A percentile compares a stretch with the other conserved stretches of the same genome.
These are phyloP conservation scores for Pythium sp. DNA, from an alignment of 352 stramenopile genomes.

Conservation along the genomic window DNA sequence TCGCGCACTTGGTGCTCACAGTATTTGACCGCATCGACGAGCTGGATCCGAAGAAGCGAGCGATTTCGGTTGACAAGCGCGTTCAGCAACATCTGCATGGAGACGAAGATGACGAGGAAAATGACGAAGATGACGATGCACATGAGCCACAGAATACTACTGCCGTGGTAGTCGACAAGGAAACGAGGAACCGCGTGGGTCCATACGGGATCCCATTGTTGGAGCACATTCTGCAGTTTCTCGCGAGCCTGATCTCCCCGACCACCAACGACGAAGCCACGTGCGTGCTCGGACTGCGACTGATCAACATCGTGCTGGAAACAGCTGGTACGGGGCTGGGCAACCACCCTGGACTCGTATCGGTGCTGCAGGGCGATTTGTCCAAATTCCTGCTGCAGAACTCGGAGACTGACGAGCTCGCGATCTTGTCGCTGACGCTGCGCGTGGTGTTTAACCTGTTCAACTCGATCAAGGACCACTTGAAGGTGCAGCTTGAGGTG, in stretches of 20 bases:
- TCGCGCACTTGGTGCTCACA: constrained; percentile 96
- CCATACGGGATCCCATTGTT: constrained; percentile 89
- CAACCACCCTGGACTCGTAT: constrained; percentile 74
- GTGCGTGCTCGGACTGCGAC: constrained; percentile 88
- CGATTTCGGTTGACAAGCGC: background rate
- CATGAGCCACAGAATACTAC: background rate
- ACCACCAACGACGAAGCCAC: constrained; percentile 87
- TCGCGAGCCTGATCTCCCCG: constrained; percentile 92
- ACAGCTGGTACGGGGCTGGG: constrained; percentile 86
- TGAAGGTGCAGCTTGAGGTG: constrained; percentile 99
- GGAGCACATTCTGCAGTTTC: constrained; percentile 92
- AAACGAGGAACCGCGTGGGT: constrained; percentile 20
- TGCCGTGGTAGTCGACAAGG: constrained; percentile 7
- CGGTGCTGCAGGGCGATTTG: constrained; percentile 92
- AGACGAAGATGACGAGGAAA: background rate
- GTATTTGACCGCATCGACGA: constrained; percentile 93
- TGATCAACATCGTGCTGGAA: constrained; percentile 98
- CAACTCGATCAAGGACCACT: constrained; percentile 98
- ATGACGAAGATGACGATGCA: background rate
- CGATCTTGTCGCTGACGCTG: constrained; percentile 89
- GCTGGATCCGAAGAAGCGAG: constrained; percentile 35
- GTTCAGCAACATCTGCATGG: background rate
- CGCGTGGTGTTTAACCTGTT: constrained; percentile 99
- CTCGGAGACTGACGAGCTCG: constrained; percentile 93
- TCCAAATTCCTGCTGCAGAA: constrained; percentile 97